These are phyloP conservation scores for Penstemon barbatus DNA, from an alignment of 257 asterid genomes.

Conservation along the genomic window DNA sequence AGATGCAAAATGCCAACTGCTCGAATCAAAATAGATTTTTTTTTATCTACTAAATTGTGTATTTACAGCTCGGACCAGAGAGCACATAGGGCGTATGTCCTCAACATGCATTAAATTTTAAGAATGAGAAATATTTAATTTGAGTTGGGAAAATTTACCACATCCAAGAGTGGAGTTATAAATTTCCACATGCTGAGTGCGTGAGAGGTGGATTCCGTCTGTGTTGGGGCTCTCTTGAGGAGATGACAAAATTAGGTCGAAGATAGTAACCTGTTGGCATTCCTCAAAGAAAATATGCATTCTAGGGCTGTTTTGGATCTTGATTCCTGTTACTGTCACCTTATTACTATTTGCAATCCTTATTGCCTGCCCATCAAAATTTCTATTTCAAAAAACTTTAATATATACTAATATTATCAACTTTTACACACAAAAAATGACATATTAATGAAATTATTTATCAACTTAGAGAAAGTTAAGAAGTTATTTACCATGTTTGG, in stretches of 20 bases:
- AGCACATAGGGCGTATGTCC: too few species aligned
- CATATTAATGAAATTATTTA: too few species aligned
- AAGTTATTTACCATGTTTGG: too few species aligned
- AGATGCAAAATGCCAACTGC: too few species aligned
- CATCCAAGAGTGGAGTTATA: constrained; percentile 25
- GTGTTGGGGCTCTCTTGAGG: constrained; percentile 35
- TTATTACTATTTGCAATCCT: not conserved
- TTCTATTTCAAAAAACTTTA: not conserved
- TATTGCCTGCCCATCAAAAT: constrained; percentile 21
- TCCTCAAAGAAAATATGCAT: constrained; percentile 25
- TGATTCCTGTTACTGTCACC: constrained; percentile 29
- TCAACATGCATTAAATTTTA: too few species aligned
- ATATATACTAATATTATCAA: not conserved
- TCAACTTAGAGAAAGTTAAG: too few species aligned
- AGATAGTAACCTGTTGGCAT: not conserved
- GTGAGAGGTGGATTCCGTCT: constrained; percentile 32
- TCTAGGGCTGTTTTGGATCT: constrained; percentile 22
- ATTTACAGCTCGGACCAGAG: too few species aligned
- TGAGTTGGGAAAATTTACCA: constrained; percentile 20
- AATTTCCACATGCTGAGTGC: constrained; percentile 20
- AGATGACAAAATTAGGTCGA: constrained; percentile 10
- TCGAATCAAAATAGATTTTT: too few species aligned
- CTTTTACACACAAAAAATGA: not conserved
- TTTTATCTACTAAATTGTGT: too few species aligned
- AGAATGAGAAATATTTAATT: not conserved